Evolutionary conservation across 352 stramenopile species (phyloP).

Genomic region (Phytopythium sindhum): DNA sequence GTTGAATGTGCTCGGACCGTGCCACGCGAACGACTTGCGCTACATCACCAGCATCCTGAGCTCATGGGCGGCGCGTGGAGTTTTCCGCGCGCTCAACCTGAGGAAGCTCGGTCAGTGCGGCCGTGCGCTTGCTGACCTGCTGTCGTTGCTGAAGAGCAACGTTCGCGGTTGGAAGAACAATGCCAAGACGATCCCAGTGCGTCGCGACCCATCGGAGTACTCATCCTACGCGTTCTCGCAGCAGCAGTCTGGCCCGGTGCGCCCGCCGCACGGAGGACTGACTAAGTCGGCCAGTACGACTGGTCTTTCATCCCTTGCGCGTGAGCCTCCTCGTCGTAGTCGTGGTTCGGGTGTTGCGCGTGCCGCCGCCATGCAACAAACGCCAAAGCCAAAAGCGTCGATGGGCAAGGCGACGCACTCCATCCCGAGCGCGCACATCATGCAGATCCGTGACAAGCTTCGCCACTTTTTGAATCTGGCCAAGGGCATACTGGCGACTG

Average conservation of each 20-base stretch:
- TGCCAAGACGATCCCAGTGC: slow-evolving; percentile 78
- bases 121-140: slow-evolving; percentile 63
- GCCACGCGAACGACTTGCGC: slow-evolving; percentile 94
- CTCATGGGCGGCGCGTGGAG: slow-evolving; percentile 71
- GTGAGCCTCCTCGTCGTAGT: slow-evolving; percentile 71
- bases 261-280: slow-evolving; percentile 40
- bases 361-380: slow-evolving; percentile 81
- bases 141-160: slow-evolving; percentile 69
- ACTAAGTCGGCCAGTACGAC: slow-evolving; percentile 90
- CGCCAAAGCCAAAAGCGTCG: slow-evolving; percentile 50
- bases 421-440: slow-evolving; percentile 80
- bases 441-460: slow-evolving; percentile 94
- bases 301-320: slow-evolving; percentile 68
- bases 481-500: slow-evolving; percentile 79
- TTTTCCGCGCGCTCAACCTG: slow-evolving; percentile 78
- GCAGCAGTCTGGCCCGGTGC: slow-evolving; percentile 33
- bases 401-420: slow-evolving; percentile 62
- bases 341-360: slow-evolving; percentile 76
- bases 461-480: slow-evolving; percentile 92
- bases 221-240: slow-evolving; percentile 82
- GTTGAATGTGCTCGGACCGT: slow-evolving; percentile 92
- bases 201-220: slow-evolving; percentile 82
- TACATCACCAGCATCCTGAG: slow-evolving; percentile 86
- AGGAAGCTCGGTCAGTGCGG: slow-evolving; percentile 65
- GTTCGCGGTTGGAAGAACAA: slow-evolving; percentile 68